Evolutionary conservation across 2,329 filamentous ascomycete species (phyloP), one percentile per base, ranked within the genome.

Genomic region (Colletotrichum brevisporum): DNA sequence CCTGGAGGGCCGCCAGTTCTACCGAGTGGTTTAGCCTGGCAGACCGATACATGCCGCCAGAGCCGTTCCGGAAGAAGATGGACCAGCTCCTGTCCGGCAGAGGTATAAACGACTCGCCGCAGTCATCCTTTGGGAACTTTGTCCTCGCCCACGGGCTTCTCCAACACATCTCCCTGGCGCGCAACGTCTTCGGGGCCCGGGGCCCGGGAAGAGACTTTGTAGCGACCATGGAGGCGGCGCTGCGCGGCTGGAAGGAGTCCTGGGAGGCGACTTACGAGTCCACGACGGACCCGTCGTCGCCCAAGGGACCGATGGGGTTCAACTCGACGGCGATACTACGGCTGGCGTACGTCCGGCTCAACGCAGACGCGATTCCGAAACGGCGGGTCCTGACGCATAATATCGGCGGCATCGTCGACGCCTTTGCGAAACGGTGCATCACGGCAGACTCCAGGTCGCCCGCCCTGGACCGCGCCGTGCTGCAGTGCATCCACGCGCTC

Each of bases 241-340:
- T 88, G 15, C 78, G 80, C 59, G 80, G 81, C 3, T 88, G 86
- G 86, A 85, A 87, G 71, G 77, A 80, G 12, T 79, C 83, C 39
- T 88, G 86, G 86, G 85, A 86, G 71, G 79, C 81, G 45, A 84
- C 83, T 1, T 83, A 84, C 4, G 85, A 88, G 72, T 87, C 85
- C 4, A 84, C 83, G 62, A 82, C 87, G 27, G 85, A 88, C 72
- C 86, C 86, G 9, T 82, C 83, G 53, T 85, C 86, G 18, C 83
- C 84, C 4, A 84, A 84, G 4, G 85, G 85, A 0, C 85, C 85
- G 1, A 82, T 88, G 36, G 84, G 84, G 1, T 87, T 88, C 75
- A 87, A 71, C 80, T 72, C 72, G 4, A 76, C 75, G 8, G 75
- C 77, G 4, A 69, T 79, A 6, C 68, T 78, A 0, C 73, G 76